phyloP scores from a whole-genome alignment of 2,329 filamentous ascomycete species.

The Endocalyx cinctus region DNA sequence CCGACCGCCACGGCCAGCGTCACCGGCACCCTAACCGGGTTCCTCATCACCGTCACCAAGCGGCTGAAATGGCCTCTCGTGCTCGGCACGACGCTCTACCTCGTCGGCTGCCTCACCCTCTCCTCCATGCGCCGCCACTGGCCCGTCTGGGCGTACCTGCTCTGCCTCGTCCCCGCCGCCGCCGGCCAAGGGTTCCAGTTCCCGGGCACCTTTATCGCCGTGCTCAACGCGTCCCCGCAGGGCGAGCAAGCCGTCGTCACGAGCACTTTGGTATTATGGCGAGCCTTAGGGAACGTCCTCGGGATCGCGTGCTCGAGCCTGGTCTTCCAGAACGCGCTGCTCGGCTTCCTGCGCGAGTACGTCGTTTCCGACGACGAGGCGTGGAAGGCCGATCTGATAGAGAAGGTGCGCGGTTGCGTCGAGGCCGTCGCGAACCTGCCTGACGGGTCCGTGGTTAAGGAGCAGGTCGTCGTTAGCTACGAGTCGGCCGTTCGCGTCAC shows the following conservation, averaged over 20 bases:
- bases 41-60: conserved; percentile 56
- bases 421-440: conserved; percentile 45
- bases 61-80: conserved; percentile 56
- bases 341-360: conserved; percentile 51
- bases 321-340: conserved; percentile 67
- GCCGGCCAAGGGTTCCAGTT: conserved; percentile 62
- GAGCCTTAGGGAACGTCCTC: conserved; percentile 66
- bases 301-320: conserved; percentile 69
- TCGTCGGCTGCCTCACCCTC: conserved; percentile 49
- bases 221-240: conserved; percentile 56
- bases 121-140: conserved; percentile 46
- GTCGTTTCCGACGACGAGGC: conserved; percentile 32
- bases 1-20: conserved; percentile 54
- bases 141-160: conserved; percentile 47
- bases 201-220: conserved; percentile 58
- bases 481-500: conserved; percentile 44
- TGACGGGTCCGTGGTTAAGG: conserved; percentile 32
- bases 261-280: conserved; percentile 66
- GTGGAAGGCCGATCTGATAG: conserved; percentile 53
- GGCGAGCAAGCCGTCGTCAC: conserved; percentile 64
- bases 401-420: conserved; percentile 48
- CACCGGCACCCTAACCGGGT: conserved; percentile 54
- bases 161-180: conserved; percentile 52
- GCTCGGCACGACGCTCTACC: conserved; percentile 41
- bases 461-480: conserved; percentile 53